These are phyloP conservation scores for Neonectria hederae DNA, from an alignment of 2,329 filamentous ascomycete genomes.

Conservation along the genomic window DNA sequence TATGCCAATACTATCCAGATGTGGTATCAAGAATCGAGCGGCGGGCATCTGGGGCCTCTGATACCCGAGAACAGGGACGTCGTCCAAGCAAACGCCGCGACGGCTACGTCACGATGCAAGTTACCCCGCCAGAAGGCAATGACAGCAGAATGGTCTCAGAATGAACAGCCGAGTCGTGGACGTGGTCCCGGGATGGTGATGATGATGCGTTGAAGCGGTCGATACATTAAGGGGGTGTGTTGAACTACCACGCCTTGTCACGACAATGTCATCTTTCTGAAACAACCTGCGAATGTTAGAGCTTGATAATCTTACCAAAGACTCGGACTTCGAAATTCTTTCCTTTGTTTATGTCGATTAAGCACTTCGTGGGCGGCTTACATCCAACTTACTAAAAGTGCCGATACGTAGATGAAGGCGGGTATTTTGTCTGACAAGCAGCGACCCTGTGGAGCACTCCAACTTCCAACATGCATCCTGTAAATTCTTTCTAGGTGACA, in stretches of 20 bases:
- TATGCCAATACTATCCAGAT: conserved; percentile 25
- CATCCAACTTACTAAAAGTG: neutral
- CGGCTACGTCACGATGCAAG: conserved; percentile 8
- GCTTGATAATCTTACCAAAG: neutral
- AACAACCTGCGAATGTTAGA: conserved; percentile 1
- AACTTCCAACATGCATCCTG: neutral
- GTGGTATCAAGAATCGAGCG: conserved; percentile 37
- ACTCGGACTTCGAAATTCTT: neutral
- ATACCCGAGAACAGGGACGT: conserved; percentile 5
- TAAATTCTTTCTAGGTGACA: neutral
- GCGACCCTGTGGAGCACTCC: neutral
- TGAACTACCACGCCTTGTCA: neutral
- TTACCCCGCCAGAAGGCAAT: neutral
- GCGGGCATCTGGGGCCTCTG: neutral
- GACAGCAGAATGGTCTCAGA: neutral
- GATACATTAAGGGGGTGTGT: neutral
- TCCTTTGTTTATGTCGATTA: neutral
- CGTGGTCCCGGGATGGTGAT: conserved; percentile 6
- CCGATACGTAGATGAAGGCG: neutral
- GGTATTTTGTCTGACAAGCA: neutral
- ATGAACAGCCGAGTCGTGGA: neutral
- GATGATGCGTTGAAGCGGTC: conserved; percentile 5
- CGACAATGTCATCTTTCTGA: conserved; percentile 3
- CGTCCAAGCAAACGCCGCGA: neutral
- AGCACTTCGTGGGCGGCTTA: neutral